A percentile compares a stretch with the other conserved stretches of the same genome.
These are phyloP conservation scores for Stagonosporopsis vannaccii DNA, from an alignment of 2,329 filamentous ascomycete species.

Conservation along the genomic window DNA sequence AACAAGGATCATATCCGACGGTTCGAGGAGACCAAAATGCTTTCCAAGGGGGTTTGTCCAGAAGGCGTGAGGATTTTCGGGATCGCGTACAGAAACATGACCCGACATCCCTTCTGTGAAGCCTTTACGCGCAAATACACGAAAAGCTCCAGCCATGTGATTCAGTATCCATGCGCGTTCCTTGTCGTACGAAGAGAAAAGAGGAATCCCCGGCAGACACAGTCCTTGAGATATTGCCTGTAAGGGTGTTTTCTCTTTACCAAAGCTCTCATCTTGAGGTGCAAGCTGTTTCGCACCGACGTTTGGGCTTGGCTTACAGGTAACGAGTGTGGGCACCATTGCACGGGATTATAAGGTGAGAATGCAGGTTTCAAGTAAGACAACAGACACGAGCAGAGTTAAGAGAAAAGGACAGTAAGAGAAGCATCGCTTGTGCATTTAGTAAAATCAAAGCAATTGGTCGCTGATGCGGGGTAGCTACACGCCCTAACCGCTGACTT, in stretches of 20 bases:
- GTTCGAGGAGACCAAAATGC: conserved; percentile 71
- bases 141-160: conserved; percentile 72
- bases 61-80: conserved; percentile 66
- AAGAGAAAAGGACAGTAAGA: too few species aligned
- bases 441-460: too few species aligned
- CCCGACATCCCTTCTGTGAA: conserved; percentile 74
- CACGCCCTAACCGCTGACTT: too few species aligned
- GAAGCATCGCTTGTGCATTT: too few species aligned
- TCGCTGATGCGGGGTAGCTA: too few species aligned
- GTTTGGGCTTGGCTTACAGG: too few species aligned
- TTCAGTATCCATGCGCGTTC: conserved; percentile 70
- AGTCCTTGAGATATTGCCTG: conserved; percentile 57
- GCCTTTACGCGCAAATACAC: conserved; percentile 70
- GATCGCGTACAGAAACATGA: conserved; percentile 72
- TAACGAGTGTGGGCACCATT: too few species aligned
- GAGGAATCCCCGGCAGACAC: conserved; percentile 62
- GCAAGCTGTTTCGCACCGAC: conserved; percentile 25
- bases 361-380: too few species aligned
- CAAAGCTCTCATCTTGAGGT: conserved; percentile 27
- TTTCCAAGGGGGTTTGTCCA: conserved; percentile 74
- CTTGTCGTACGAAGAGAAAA: conserved; percentile 60
- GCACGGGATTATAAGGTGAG: too few species aligned
- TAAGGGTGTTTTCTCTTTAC: conserved; percentile 43
- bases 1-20: conserved; percentile 72
- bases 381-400: too few species aligned